phyloP scores from a whole-genome alignment of 129 eudicot genomes.

The Silybum marianum region DNA sequence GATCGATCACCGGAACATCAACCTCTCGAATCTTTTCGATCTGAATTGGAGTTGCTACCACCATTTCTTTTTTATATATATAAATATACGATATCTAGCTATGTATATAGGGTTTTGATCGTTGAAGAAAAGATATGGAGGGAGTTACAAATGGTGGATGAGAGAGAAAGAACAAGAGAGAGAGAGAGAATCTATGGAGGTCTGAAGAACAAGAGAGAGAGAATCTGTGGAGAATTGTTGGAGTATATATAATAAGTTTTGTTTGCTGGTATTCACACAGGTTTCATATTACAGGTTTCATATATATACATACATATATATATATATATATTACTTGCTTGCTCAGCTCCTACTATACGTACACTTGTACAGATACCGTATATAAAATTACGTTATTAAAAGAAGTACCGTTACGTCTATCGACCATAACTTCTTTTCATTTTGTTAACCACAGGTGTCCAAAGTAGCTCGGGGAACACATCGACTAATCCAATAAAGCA shows the following conservation, averaged over 20 bases:
- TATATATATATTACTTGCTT: neutral
- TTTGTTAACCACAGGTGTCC: no score
- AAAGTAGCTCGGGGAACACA: no score
- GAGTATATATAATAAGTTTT: neutral
- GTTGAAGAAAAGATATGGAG: neutral
- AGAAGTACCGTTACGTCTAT: neutral
- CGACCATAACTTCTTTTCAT: neutral
- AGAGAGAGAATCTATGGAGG: neutral
- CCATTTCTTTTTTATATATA: constrained; percentile 20
- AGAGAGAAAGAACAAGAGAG: neutral
- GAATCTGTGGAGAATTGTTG: neutral
- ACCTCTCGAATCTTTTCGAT: constrained; percentile 36
- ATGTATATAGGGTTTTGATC: neutral
- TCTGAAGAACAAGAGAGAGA: neutral
- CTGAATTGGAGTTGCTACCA: constrained; percentile 33
- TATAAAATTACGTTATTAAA: no score
- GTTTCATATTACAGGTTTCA: neutral
- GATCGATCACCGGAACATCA: constrained; percentile 50
- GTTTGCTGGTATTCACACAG: constrained; percentile 10
- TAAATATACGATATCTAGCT: neutral
- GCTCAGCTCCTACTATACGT: neutral
- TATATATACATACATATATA: no score
- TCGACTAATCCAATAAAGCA: no score
- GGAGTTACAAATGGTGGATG: neutral
- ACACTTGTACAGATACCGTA: neutral